These are phyloP conservation scores for Phymatotrichopsis omnivora DNA, from an alignment of 2,329 filamentous ascomycete species.

Conservation along the genomic window DNA sequence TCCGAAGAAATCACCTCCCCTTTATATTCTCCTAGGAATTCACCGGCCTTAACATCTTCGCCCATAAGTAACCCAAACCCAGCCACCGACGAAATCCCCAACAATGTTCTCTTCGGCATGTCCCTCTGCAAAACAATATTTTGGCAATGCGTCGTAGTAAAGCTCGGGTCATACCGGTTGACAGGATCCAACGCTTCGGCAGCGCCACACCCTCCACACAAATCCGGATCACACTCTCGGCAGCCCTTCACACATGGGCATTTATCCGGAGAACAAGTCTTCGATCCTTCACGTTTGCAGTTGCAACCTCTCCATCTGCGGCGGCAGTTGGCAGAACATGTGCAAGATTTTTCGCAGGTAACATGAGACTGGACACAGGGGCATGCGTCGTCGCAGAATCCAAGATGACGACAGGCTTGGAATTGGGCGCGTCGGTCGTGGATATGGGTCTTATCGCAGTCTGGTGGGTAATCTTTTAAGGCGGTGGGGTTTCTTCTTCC, in stretches of 20 bases:
- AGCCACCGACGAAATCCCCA: slow-evolving; percentile 61
- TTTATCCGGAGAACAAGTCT: slow-evolving; percentile 47
- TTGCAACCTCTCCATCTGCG: slow-evolving; percentile 57
- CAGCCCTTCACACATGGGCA: slow-evolving; percentile 65
- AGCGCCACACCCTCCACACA: slow-evolving; percentile 63
- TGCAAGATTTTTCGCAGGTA: slow-evolving; percentile 64
- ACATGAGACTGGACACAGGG: slow-evolving; percentile 51
- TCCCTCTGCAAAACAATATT: slow-evolving; percentile 64
- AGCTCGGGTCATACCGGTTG: slow-evolving; percentile 50
- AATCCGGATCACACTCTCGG: slow-evolving; percentile 68
- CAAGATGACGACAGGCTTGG: slow-evolving; percentile 33
- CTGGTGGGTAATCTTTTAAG: slow-evolving; percentile 23
- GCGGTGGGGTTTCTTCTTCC: slow-evolving; percentile 17
- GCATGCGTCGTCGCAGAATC: slow-evolving; percentile 53
- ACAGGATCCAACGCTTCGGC: slow-evolving; percentile 56
- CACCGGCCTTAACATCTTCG: slow-evolving; percentile 54
- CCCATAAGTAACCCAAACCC: slow-evolving; percentile 68
- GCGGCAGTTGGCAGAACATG: slow-evolving; percentile 51
- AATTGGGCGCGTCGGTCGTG: slow-evolving; percentile 23
- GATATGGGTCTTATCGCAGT: slow-evolving; percentile 24
- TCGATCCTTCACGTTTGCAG: slow-evolving; percentile 52
- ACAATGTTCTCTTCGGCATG: slow-evolving; percentile 52
- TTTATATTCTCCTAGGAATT: slow-evolving; percentile 73
- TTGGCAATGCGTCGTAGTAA: slow-evolving; percentile 51
- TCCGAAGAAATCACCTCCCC: slow-evolving; percentile 64